Evolutionary conservation across 345 rosid genomes (phyloP).

Genomic region (Eutrema heterophyllum): DNA sequence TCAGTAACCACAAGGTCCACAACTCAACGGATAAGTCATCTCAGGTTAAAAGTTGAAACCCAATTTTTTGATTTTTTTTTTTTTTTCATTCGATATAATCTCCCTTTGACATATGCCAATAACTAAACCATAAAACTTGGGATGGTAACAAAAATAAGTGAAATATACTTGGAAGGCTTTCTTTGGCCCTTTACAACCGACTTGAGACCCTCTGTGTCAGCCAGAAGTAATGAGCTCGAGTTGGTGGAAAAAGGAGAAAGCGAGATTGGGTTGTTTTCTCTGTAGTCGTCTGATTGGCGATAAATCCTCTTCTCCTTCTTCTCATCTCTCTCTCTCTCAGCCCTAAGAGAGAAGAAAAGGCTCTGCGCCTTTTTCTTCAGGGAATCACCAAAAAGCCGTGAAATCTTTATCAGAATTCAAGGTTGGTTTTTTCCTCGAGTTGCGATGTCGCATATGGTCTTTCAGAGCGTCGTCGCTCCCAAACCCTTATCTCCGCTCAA

Average conservation of each 20-base stretch:
- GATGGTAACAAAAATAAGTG: background rate
- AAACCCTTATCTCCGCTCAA: constrained; percentile 35
- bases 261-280: constrained; percentile 37
- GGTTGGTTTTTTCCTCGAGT: background rate
- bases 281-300: constrained; percentile 29
- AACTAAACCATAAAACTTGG: background rate
- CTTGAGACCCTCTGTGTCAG: background rate
- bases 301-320: constrained; percentile 26
- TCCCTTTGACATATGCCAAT: background rate
- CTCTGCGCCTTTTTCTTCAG: constrained; percentile 7
- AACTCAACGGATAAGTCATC: background rate
- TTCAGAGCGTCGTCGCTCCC: constrained; percentile 40
- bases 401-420: background rate
- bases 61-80: background rate
- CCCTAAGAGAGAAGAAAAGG: constrained; percentile 19
- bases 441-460: constrained; percentile 41
- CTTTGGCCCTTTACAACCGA: background rate
- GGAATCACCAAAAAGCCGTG: background rate
- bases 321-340: constrained; percentile 16
- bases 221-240: background rate
- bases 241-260: background rate
- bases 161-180: too few relatives aligned
- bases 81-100: background rate
- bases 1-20: background rate
- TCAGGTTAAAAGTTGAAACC: background rate